These are phyloP conservation scores for Pleodorina starrii DNA, from an alignment of 139 green algal genomes.

Conservation along the genomic window DNA sequence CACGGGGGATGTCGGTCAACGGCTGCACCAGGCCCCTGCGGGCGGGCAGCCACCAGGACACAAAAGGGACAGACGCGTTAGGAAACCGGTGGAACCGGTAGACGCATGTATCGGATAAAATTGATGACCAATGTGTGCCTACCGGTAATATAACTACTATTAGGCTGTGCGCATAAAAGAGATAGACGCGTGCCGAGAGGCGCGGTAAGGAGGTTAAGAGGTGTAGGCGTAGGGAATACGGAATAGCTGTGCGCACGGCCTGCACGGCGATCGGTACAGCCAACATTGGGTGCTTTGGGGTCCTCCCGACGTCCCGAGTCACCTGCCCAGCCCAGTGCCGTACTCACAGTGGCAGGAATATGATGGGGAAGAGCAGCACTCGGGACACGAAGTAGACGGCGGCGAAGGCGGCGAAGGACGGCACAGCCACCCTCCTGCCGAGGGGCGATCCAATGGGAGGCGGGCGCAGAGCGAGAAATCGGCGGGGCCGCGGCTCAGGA, in stretches of 20 bases:
- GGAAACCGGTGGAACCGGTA: background rate
- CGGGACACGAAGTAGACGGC: slow-evolving; percentile 43
- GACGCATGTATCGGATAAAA: too few relatives aligned
- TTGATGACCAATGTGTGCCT: too few relatives aligned
- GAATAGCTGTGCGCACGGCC: background rate
- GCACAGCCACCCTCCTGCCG: background rate
- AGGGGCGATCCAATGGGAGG: too few relatives aligned
- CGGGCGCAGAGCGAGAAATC: background rate
- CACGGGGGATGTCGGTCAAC: background rate
- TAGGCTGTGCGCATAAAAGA: too few relatives aligned
- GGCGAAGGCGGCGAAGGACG: slow-evolving; percentile 40
- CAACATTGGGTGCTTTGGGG: too few relatives aligned
- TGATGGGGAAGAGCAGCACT: slow-evolving; percentile 53
- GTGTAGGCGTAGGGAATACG: background rate
- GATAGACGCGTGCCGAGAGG: background rate
- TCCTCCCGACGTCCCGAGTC: background rate
- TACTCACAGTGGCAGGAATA: slow-evolving; percentile 52
- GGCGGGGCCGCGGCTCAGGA: background rate
- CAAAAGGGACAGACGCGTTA: background rate
- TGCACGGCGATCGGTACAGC: too few relatives aligned
- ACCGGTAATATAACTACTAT: too few relatives aligned
- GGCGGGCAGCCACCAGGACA: background rate
- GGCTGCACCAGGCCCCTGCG: slow-evolving; percentile 42
- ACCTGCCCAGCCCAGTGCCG: background rate
- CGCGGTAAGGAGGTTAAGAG: background rate